Evolutionary conservation across 257 asterid species (phyloP), one percentile per base, ranked within the genome.

Genomic region (Forsythia suspensa): DNA sequence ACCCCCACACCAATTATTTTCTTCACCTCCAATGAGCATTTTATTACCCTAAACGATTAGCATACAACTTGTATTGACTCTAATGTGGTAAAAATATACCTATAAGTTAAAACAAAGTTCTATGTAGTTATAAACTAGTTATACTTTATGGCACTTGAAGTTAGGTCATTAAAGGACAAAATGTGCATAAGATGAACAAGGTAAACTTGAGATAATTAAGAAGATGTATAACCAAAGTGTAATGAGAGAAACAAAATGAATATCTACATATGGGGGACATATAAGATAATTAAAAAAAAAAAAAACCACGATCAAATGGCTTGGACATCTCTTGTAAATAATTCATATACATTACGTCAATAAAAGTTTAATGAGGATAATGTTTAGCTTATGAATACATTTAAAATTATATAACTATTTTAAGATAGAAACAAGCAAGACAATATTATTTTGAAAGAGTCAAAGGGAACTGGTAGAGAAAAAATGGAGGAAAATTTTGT

Each of bases 381-480:
- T 39, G 70, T 16, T 63, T 63, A 8, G 39, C 70, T 24, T 37
- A 71, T 43, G 72, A 38, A 72, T 71, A 75, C 43, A 36, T 51
- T 41, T 63, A 15, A 6, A 12, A 72, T 69, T 38, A 65, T 74
- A 29, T 20, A 38, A 61, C 67, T 59, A 18, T 42, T 67, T 72
- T 21, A n/a, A 16, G 38, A 48, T 36, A 10, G 38, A 52, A 52
- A 78, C 48, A 73, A 76, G 46, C 51, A 68, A 80, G 71, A 74
- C 13, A 46, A 24, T 24, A 24, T 24, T 75, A 72, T 76, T 75
- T 76, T 29, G 76, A 59, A 71, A 72, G 51, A 55, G 15, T 69
- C n/a, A 71, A 59, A 36, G 69, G 15, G 69, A 48, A n/a, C 13
- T 10, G 40, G 44, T 21, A 24, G 75, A 83, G 55, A 70, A 70